Conservation (phyloP, 129 eudicot genomes). For the Artemisia argyi region DNA sequence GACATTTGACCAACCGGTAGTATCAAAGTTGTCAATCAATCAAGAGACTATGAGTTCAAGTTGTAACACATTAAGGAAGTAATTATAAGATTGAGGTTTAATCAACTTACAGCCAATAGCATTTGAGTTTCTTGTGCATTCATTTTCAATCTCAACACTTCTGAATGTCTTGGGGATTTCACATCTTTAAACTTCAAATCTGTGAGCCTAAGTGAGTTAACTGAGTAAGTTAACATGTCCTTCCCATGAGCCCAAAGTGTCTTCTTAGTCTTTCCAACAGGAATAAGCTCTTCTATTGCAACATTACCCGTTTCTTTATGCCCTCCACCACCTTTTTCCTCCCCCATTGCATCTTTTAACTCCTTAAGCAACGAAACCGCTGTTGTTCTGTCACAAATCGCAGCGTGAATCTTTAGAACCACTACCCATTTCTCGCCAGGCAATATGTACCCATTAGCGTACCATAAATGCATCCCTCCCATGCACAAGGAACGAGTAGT, state of each 20-base stretch:
- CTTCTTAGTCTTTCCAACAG: constrained; percentile 50
- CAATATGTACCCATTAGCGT: constrained; percentile 40
- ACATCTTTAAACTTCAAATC: constrained; percentile 53
- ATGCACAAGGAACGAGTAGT: constrained; percentile 14
- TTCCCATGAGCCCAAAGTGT: constrained; percentile 59
- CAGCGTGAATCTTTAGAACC: constrained; percentile 45
- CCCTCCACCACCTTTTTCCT: constrained; percentile 16
- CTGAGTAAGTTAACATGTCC: constrained; percentile 53
- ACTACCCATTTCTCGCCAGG: constrained; percentile 39
- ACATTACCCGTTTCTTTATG: constrained; percentile 40
- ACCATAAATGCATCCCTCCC: constrained; percentile 34
- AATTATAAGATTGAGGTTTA: background rate
- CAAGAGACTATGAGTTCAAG: too few relatives aligned
- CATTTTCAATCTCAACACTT: constrained; percentile 49
- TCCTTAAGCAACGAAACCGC: constrained; percentile 54
- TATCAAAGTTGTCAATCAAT: too few relatives aligned
- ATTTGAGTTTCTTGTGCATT: constrained; percentile 31
- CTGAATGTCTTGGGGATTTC: constrained; percentile 41
- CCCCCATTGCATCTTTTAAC: constrained; percentile 41
- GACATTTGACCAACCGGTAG: too few relatives aligned
- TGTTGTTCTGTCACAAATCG: constrained; percentile 55
- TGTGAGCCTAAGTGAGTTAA: constrained; percentile 47
- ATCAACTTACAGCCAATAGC: constrained; percentile 49
- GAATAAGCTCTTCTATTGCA: constrained; percentile 60
- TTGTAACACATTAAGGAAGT: too few relatives aligned